Evolutionary conservation across 2,329 filamentous ascomycete species (phyloP).

Genomic region (Penicillium italicum): DNA sequence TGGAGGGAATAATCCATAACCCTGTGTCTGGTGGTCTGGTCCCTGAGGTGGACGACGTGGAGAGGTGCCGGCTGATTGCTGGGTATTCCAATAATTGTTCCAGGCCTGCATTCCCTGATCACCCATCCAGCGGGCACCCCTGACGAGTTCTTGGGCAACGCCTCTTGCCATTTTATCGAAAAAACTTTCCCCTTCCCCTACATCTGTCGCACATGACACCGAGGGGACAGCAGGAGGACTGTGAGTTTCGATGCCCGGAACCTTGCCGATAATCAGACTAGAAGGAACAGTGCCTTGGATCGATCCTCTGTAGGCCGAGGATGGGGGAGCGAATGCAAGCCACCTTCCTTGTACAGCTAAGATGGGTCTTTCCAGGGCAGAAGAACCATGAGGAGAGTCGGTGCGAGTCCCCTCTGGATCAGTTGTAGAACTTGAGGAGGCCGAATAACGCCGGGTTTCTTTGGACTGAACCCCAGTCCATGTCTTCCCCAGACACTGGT

Average conservation of each 20-base stretch:
- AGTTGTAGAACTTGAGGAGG: slow-evolving; percentile 46
- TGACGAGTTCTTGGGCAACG: slow-evolving; percentile 49
- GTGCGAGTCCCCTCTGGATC: slow-evolving; percentile 43
- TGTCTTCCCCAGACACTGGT: slow-evolving; percentile 76
- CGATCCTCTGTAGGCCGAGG: slow-evolving; percentile 37
- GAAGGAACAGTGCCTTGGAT: slow-evolving; percentile 42
- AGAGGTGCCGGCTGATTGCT: slow-evolving; percentile 30
- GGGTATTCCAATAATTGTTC: slow-evolving; percentile 51
- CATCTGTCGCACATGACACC: slow-evolving; percentile 45
- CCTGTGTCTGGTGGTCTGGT: slow-evolving; percentile 30
- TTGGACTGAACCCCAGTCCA: slow-evolving; percentile 78
- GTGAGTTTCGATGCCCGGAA: slow-evolving; percentile 42
- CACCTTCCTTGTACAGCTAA: slow-evolving; percentile 46
- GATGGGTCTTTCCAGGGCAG: slow-evolving; percentile 37
- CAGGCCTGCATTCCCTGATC: slow-evolving; percentile 49
- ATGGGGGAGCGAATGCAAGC: slow-evolving; percentile 46
- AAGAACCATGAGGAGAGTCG: slow-evolving; percentile 33
- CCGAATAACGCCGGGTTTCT: slow-evolving; percentile 44
- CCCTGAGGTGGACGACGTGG: slow-evolving; percentile 31
- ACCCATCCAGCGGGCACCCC: slow-evolving; percentile 49
- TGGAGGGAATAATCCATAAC: slow-evolving; percentile 43
- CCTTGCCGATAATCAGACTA: slow-evolving; percentile 33
- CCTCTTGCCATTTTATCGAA: slow-evolving; percentile 48
- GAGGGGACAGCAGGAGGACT: slow-evolving; percentile 43
- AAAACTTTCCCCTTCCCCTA: slow-evolving; percentile 47